These are phyloP conservation scores for Gypsophila paniculata DNA, from an alignment of 179 eudicot genomes.

Conservation along the genomic window DNA sequence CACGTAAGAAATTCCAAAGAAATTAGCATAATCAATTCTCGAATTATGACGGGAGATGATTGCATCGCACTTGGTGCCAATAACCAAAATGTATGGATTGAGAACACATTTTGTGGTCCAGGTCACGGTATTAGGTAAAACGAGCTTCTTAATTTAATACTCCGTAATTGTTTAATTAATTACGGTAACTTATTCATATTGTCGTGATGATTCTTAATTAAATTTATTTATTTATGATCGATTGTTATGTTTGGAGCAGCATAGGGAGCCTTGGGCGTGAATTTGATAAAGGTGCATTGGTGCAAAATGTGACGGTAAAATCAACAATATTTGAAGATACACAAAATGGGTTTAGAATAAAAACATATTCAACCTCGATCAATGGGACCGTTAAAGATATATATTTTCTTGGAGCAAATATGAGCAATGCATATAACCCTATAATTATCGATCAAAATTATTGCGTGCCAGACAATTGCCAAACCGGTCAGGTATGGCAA, in stretches of 20 bases:
- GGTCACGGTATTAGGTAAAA: constrained; percentile 39
- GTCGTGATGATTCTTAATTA: neutral
- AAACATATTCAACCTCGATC: constrained; percentile 27
- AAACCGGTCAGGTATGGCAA: constrained; percentile 19
- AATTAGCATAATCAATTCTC: constrained; percentile 13
- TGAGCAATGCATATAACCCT: constrained; percentile 31
- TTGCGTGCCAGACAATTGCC: constrained; percentile 24
- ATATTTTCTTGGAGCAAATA: constrained; percentile 22
- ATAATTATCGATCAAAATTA: constrained; percentile 36
- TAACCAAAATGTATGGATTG: constrained; percentile 19
- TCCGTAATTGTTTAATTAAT: too few relatives aligned
- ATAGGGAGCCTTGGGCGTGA: constrained; percentile 39
- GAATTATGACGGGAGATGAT: constrained; percentile 34
- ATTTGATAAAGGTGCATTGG: constrained; percentile 16
- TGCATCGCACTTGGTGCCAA: constrained; percentile 33
- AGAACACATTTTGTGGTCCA: constrained; percentile 29
- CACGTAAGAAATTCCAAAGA: constrained; percentile 13
- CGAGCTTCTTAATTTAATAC: too few relatives aligned
- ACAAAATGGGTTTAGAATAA: constrained; percentile 35
- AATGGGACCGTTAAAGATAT: constrained; percentile 23
- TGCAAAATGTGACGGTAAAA: constrained; percentile 32
- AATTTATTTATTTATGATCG: too few relatives aligned
- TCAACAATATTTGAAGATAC: constrained; percentile 20
- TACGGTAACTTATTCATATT: neutral
- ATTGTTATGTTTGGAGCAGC: constrained; percentile 15